phyloP scores from a whole-genome alignment of 805 yeast genomes.

The Yamadazyma ubonensis region DNA sequence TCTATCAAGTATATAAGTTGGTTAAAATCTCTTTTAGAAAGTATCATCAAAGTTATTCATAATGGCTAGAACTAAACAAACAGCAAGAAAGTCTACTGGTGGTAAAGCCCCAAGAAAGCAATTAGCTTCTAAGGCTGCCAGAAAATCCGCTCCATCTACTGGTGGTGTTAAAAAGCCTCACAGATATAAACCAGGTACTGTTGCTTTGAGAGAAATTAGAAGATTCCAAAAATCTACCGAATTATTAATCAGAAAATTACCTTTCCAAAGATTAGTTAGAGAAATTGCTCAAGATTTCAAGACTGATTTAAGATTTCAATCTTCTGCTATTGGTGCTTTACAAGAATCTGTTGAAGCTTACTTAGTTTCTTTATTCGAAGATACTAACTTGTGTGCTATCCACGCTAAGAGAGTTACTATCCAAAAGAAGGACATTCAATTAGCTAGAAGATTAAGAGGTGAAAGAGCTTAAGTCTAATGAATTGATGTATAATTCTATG shows the following conservation, averaged over 20 bases:
- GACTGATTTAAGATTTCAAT: conserved; percentile 47
- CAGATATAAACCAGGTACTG: conserved; percentile 52
- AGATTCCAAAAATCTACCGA: conserved; percentile 49
- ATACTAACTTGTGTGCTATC: conserved; percentile 49
- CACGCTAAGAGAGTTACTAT: conserved; percentile 50
- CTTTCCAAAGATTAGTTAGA: conserved; percentile 49
- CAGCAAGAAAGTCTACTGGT: conserved; percentile 50
- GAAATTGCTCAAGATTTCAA: conserved; percentile 49
- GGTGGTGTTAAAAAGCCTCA: conserved; percentile 51
- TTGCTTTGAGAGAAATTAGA: conserved; percentile 49
- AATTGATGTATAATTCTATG: conserved; percentile 8
- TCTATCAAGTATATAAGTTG: conserved; percentile 8
- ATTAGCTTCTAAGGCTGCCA: conserved; percentile 49
- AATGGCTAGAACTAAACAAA: conserved; percentile 50
- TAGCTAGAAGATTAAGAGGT: conserved; percentile 51
- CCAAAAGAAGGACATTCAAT: conserved; percentile 49
- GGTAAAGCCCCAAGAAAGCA: conserved; percentile 51
- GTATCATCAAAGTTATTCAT: conserved; percentile 6
- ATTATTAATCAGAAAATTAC: conserved; percentile 47
- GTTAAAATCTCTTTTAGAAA: not conserved
- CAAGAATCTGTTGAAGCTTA: conserved; percentile 49
- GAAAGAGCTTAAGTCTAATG: conserved; percentile 37
- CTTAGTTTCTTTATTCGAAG: conserved; percentile 47
- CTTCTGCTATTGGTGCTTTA: conserved; percentile 48
- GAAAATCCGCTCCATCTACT: conserved; percentile 47